Conservation (phyloP, 225 moss, liverwort and hornwort genomes). For the Pseudoscleropodium purum region DNA sequence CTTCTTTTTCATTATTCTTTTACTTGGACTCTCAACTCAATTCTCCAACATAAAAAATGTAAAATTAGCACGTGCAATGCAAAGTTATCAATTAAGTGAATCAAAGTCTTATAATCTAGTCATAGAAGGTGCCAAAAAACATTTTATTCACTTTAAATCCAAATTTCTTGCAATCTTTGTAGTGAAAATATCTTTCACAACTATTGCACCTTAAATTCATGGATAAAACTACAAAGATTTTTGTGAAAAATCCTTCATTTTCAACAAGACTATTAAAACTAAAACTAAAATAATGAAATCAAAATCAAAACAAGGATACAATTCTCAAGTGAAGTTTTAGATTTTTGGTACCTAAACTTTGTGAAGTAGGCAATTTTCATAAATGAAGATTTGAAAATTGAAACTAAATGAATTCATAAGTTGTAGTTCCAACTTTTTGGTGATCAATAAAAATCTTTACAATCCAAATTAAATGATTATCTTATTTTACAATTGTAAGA, state of each 20-base stretch:
- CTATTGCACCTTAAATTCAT: neutral
- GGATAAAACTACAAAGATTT: too few relatives aligned
- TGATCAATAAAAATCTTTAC: neutral
- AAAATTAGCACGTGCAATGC: neutral
- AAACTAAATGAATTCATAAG: too few relatives aligned
- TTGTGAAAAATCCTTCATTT: neutral
- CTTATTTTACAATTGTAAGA: neutral
- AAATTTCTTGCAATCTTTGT: neutral
- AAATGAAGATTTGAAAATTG: neutral
- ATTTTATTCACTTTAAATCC: neutral
- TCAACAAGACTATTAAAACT: neutral
- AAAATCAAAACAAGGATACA: accelerated
- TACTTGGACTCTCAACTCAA: neutral
- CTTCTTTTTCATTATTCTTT: neutral
- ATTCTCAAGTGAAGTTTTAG: neutral
- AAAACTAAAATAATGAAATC: neutral
- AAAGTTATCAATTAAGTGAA: neutral
- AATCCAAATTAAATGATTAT: neutral
- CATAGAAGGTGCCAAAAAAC: neutral
- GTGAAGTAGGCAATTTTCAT: neutral
- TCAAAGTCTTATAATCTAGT: neutral
- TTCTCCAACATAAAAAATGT: neutral
- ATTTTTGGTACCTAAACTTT: too few relatives aligned
- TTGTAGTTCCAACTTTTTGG: neutral
- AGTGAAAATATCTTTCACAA: neutral